These are phyloP conservation scores for Aspergillus sp. DNA, from an alignment of 2,329 filamentous ascomycete genomes.

Conservation along the genomic window DNA sequence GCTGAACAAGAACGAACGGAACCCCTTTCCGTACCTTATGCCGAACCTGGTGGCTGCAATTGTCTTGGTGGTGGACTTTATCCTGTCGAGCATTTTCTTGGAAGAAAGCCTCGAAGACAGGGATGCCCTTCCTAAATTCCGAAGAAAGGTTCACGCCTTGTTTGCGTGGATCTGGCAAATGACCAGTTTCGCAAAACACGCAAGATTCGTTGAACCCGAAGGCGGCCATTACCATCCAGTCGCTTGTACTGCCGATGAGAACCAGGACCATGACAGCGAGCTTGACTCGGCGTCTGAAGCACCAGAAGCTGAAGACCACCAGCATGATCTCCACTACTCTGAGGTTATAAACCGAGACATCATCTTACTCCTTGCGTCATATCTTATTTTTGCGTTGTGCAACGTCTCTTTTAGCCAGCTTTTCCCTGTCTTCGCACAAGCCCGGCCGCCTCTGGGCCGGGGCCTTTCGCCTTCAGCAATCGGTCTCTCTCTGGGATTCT, in stretches of 20 bases:
- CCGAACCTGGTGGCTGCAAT: slow-evolving; percentile 73
- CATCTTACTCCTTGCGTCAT: slow-evolving; percentile 70
- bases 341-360: slow-evolving; percentile 72
- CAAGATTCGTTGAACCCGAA: slow-evolving; percentile 48
- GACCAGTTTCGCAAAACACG: slow-evolving; percentile 46
- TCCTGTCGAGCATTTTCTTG: slow-evolving; percentile 69
- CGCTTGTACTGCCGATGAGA: slow-evolving; percentile 4
- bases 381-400: slow-evolving; percentile 84
- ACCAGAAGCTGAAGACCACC: slow-evolving; percentile 31
- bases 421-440: slow-evolving; percentile 85
- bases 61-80: slow-evolving; percentile 63
- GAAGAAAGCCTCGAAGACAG: slow-evolving; percentile 75
- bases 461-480: slow-evolving; percentile 69
- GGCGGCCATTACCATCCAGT: slow-evolving; percentile 14
- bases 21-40: slow-evolving; percentile 69
- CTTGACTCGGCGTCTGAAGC: slow-evolving; percentile 38
- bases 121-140: slow-evolving; percentile 52
- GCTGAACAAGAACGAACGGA: slow-evolving; percentile 42
- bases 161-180: slow-evolving; percentile 66
- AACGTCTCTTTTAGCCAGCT: slow-evolving; percentile 95
- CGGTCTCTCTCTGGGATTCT: slow-evolving; percentile 74
- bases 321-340: slow-evolving; percentile 44
- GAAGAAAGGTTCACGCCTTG: slow-evolving; percentile 49
- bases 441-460: slow-evolving; percentile 66
- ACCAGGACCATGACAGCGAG: slow-evolving; percentile 35